Conservation (phyloP, 495 filamentous ascomycete genomes). For the Neurospora sp. region DNA sequence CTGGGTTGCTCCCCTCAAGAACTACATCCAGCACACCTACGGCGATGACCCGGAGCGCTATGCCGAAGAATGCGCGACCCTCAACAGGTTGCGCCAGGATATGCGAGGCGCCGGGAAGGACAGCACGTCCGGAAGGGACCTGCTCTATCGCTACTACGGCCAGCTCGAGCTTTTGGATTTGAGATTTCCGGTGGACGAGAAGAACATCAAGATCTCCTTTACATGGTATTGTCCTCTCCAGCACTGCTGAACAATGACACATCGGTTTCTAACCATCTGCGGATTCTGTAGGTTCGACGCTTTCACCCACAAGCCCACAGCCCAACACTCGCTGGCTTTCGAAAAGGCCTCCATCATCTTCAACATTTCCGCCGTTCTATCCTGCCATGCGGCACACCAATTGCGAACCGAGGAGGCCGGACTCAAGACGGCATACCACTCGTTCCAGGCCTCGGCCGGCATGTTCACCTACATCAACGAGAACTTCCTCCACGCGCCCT, state of each 20-base stretch:
- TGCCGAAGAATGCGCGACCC: constrained; percentile 83
- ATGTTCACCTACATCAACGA: constrained; percentile 99
- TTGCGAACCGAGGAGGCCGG: constrained; percentile 84
- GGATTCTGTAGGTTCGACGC: constrained; percentile 75
- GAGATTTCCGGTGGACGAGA: constrained; percentile 93
- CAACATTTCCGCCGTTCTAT: constrained; percentile 96
- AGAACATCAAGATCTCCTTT: constrained; percentile 97
- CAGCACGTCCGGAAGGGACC: constrained; percentile 84
- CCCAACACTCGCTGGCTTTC: constrained; percentile 92
- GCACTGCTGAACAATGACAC: not conserved
- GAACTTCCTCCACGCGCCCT: constrained; percentile 95
- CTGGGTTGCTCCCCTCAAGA: constrained; percentile 89
- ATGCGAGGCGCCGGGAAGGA: constrained; percentile 98
- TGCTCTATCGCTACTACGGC: constrained; percentile 95
- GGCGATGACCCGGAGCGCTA: constrained; percentile 95
- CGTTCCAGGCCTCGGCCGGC: constrained; percentile 93
- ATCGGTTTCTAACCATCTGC: constrained; percentile 12
- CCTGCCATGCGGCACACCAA: constrained; percentile 90
- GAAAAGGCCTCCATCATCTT: constrained; percentile 99
- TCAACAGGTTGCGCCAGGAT: constrained; percentile 95
- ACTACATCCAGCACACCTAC: constrained; percentile 86
- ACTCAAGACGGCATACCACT: constrained; percentile 94
- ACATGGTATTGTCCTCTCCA: constrained; percentile 61
- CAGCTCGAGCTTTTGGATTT: constrained; percentile 92
- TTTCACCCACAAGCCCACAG: constrained; percentile 91